Percentiles rank a stretch among this genome's conserved stretches.
These are phyloP conservation scores for Vitis labrusca DNA, from an alignment of 164 flowering plant species.

Conservation along the genomic window DNA sequence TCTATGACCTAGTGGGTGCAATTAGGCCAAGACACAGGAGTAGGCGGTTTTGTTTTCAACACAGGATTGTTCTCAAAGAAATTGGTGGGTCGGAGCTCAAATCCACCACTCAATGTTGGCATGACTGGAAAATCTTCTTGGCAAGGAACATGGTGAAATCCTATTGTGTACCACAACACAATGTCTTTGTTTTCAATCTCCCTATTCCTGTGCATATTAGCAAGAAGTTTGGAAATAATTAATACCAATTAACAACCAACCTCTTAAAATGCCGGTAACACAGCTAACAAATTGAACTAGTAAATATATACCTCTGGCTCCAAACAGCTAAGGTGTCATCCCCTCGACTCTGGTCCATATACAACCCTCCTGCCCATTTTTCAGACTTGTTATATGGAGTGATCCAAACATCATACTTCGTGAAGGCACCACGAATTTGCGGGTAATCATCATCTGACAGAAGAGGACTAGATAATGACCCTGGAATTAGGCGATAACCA, in stretches of 20 bases:
- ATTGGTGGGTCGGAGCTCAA: slow-evolving; percentile 41
- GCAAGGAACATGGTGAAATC: slow-evolving; percentile 75
- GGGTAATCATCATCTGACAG: slow-evolving; percentile 40
- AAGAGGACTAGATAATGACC: slow-evolving; percentile 19
- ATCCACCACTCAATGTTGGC: slow-evolving; percentile 54
- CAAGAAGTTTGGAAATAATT: too few species aligned
- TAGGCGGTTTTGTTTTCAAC: slow-evolving; percentile 17
- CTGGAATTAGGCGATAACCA: slow-evolving; percentile 41
- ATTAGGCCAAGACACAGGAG: slow-evolving; percentile 3
- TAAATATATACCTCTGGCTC: slow-evolving; percentile 18
- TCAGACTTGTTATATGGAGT: slow-evolving; percentile 52
- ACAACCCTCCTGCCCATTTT: slow-evolving; percentile 46
- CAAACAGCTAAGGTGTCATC: slow-evolving; percentile 38
- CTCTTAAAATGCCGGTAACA: too few species aligned
- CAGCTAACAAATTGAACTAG: neutral
- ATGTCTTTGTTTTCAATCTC: slow-evolving; percentile 66
- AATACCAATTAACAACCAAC: too few species aligned
- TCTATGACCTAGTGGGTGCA: slow-evolving; percentile 2
- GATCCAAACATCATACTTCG: slow-evolving; percentile 41
- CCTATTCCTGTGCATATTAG: slow-evolving; percentile 42
- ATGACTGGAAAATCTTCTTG: slow-evolving; percentile 81
- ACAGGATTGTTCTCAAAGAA: slow-evolving; percentile 47
- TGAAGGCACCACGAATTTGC: slow-evolving; percentile 40
- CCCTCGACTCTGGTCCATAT: slow-evolving; percentile 39
- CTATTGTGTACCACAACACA: slow-evolving; percentile 74